Conservation (phyloP, 2,329 filamentous ascomycete species). For the Xenoacremonium recifei region DNA sequence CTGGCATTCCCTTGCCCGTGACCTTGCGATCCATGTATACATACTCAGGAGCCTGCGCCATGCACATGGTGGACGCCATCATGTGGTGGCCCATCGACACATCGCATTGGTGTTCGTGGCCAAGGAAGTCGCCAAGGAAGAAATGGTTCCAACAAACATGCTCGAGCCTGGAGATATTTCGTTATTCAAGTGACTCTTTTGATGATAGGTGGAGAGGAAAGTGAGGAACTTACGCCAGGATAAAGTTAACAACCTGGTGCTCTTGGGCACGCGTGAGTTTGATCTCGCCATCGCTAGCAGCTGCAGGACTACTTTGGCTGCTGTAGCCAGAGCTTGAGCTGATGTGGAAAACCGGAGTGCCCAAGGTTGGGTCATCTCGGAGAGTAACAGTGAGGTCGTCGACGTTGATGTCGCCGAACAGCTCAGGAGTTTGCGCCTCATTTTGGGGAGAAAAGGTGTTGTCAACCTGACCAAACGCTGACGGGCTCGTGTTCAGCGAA, state of each 20-base stretch:
- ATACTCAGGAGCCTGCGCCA: conserved; percentile 36
- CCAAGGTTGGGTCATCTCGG: conserved; percentile 38
- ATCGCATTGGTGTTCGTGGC: conserved; percentile 29
- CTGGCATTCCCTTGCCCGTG: conserved; percentile 8
- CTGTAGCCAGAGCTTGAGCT: conserved; percentile 25
- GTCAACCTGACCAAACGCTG: conserved; percentile 1
- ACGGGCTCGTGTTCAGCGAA: not conserved
- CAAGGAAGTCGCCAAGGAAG: conserved; percentile 37
- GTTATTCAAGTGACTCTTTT: conserved; percentile 5
- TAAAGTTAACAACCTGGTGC: conserved; percentile 50
- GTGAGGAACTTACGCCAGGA: conserved; percentile 43
- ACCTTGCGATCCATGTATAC: conserved; percentile 29
- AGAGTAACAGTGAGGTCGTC: conserved; percentile 41
- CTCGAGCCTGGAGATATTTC: conserved; percentile 40
- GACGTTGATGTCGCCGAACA: conserved; percentile 34
- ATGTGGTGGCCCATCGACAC: conserved; percentile 40
- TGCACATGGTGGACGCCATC: conserved; percentile 43
- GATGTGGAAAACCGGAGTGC: conserved; percentile 44
- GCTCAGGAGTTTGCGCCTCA: conserved; percentile 15
- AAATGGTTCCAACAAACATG: conserved; percentile 54
- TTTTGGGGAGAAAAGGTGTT: not conserved
- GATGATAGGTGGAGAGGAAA: not conserved
- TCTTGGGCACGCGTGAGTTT: conserved; percentile 39
- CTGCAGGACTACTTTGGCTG: conserved; percentile 14
- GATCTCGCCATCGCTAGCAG: conserved; percentile 15